A percentile compares a stretch with the other conserved stretches of the same genome.
These are phyloP conservation scores for Cinnamomum micranthum DNA, from an alignment of 164 flowering plant genomes.

Conservation along the genomic window DNA sequence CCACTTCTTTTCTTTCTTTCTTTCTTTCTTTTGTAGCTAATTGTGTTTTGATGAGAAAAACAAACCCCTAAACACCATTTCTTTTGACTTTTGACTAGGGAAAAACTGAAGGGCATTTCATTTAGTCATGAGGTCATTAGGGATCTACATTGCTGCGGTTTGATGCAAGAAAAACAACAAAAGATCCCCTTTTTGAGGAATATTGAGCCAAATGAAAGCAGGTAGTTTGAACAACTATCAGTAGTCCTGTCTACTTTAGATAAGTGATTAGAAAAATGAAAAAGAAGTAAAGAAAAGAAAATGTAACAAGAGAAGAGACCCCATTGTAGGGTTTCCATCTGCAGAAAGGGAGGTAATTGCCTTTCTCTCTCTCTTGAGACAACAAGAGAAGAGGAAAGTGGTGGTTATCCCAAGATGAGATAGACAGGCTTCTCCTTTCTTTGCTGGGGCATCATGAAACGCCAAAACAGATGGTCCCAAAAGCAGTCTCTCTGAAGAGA, in stretches of 20 bases:
- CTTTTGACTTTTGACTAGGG: not conserved
- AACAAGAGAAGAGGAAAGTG: too few species aligned
- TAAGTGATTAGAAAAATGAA: not conserved
- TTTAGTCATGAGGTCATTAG: not conserved
- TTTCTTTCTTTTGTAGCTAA: not conserved
- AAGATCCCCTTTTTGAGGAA: not conserved
- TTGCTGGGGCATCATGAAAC: not conserved
- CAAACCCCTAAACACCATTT: not conserved
- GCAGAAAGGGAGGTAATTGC: not conserved
- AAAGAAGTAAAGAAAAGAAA: too few species aligned
- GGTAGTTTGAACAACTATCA: not conserved
- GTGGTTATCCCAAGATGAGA: too few species aligned
- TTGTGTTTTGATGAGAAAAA: not conserved
- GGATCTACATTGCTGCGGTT: not conserved
- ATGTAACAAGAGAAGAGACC: not conserved
- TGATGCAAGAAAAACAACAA: not conserved
- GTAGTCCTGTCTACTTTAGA: not conserved
- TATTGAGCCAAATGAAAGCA: not conserved
- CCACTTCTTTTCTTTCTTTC: not conserved
- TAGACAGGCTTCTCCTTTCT: not conserved
- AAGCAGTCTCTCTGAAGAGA: not conserved
- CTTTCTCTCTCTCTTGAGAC: too few species aligned
- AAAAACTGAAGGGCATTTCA: not conserved
- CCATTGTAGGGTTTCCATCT: not conserved
- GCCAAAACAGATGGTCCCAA: not conserved